These are phyloP conservation scores for Phytophthora capsici DNA, from an alignment of 352 stramenopile species.

Conservation along the genomic window DNA sequence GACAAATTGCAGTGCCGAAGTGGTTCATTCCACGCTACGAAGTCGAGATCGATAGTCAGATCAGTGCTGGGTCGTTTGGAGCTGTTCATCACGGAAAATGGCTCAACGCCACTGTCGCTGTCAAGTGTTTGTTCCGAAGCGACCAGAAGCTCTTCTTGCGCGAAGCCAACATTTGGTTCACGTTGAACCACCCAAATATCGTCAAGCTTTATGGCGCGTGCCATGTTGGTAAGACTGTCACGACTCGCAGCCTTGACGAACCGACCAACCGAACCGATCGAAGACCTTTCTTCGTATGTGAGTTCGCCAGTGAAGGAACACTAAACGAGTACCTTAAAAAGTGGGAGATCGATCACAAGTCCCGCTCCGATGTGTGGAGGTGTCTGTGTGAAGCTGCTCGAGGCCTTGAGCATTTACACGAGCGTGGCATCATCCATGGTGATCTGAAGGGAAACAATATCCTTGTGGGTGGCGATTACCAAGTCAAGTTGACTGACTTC, in stretches of 20 bases:
- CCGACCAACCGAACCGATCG: slow-evolving; percentile 12
- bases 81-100: slow-evolving; percentile 38
- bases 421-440: slow-evolving; percentile 65
- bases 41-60: slow-evolving; percentile 22
- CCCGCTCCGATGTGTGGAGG: slow-evolving; percentile 22
- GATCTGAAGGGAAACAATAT: slow-evolving; percentile 90
- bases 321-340: slow-evolving; percentile 35
- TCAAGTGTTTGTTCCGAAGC: slow-evolving; percentile 45
- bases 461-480: slow-evolving; percentile 55
- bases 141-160: slow-evolving; percentile 38
- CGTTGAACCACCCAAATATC: slow-evolving; percentile 46
- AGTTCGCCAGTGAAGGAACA: slow-evolving; percentile 35
- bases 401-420: slow-evolving; percentile 38
- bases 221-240: slow-evolving; percentile 33
- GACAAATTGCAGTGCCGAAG: slow-evolving; percentile 16
- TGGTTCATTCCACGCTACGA: slow-evolving; percentile 42
- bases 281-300: slow-evolving; percentile 43
- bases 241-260: slow-evolving; percentile 20
- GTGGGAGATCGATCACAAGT: slow-evolving; percentile 16
- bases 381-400: slow-evolving; percentile 33
- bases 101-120: slow-evolving; percentile 37
- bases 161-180: slow-evolving; percentile 45
- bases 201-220: slow-evolving; percentile 49
- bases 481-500: slow-evolving; percentile 46
- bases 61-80: slow-evolving; percentile 38